phyloP scores from a whole-genome alignment of 352 stramenopile genomes.

The Phytophthora ohioensis region DNA sequence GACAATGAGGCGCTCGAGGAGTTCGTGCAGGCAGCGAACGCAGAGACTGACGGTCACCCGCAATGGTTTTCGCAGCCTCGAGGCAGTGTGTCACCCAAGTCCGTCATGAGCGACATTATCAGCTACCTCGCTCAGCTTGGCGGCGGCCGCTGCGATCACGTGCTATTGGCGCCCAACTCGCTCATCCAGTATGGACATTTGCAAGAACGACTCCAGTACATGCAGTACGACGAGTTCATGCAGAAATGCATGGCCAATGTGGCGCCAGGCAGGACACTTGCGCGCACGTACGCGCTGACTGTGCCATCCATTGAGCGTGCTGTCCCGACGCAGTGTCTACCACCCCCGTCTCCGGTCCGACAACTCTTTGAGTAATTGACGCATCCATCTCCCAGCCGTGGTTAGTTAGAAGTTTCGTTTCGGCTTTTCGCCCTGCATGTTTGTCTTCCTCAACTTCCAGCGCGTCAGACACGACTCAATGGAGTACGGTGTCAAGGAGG shows the following conservation, averaged over 20 bases:
- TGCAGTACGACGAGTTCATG: constrained; percentile 59
- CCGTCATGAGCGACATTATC: constrained; percentile 48
- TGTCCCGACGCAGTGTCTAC: constrained; percentile 48
- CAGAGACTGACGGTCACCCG: constrained; percentile 34
- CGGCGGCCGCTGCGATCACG: constrained; percentile 44
- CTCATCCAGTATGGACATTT: constrained; percentile 58
- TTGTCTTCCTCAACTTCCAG: constrained; percentile 22
- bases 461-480: constrained; percentile 12
- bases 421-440: constrained; percentile 29
- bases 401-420: constrained; percentile 40
- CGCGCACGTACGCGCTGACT: constrained; percentile 49
- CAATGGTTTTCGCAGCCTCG: constrained; percentile 46
- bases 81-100: constrained; percentile 47
- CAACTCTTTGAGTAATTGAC: constrained; percentile 57
- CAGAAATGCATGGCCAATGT: constrained; percentile 51
- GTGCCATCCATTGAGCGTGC: constrained; percentile 35
- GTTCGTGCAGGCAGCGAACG: constrained; percentile 49
- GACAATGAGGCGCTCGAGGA: constrained; percentile 44
- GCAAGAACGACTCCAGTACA: constrained; percentile 54
- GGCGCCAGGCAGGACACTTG: constrained; percentile 42
- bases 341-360: constrained; percentile 39
- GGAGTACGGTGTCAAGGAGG: constrained; percentile 22
- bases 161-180: constrained; percentile 52
- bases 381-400: constrained; percentile 19
- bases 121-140: constrained; percentile 50